phyloP scores from a whole-genome alignment of 345 rosid species.

The Populus nigra region DNA sequence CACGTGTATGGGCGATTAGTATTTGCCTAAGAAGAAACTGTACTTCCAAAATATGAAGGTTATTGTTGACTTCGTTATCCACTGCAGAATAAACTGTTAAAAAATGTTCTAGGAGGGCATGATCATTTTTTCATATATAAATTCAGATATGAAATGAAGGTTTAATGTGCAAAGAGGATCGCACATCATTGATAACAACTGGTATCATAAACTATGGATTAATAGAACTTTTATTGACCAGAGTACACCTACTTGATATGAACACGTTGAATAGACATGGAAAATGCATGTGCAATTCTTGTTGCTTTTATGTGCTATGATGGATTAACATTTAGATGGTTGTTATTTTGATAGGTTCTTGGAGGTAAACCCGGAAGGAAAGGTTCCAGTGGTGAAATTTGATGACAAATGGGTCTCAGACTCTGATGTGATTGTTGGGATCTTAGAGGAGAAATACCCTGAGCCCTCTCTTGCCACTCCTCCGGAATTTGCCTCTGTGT shows the following conservation, averaged over 20 bases:
- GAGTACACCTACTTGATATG: not conserved
- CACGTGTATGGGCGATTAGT: not conserved
- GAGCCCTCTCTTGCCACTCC: slow-evolving; percentile 67
- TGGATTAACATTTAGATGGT: not conserved
- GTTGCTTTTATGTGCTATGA: not conserved
- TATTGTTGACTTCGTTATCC: not conserved
- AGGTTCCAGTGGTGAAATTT: slow-evolving; percentile 70
- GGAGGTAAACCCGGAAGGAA: slow-evolving; percentile 78
- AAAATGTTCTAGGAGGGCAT: not conserved
- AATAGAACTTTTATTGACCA: not conserved
- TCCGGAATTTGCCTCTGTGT: slow-evolving; percentile 64
- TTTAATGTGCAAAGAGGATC: not conserved
- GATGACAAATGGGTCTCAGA: slow-evolving; percentile 85
- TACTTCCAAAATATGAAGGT: not conserved
- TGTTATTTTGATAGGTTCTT: slow-evolving; percentile 50
- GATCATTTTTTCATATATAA: not conserved
- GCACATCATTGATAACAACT: not conserved
- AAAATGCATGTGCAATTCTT: not conserved
- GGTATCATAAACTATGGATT: not conserved
- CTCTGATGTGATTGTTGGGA: slow-evolving; percentile 74
- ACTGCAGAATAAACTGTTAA: not conserved
- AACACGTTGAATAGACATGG: not conserved
- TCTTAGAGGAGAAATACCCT: slow-evolving; percentile 83
- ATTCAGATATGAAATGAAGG: not conserved
- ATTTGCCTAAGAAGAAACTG: not conserved